Base-by-base conservation (phyloP, 2,329 filamentous ascomycete genomes). In the Talaromyces amestolkiae region DNA sequence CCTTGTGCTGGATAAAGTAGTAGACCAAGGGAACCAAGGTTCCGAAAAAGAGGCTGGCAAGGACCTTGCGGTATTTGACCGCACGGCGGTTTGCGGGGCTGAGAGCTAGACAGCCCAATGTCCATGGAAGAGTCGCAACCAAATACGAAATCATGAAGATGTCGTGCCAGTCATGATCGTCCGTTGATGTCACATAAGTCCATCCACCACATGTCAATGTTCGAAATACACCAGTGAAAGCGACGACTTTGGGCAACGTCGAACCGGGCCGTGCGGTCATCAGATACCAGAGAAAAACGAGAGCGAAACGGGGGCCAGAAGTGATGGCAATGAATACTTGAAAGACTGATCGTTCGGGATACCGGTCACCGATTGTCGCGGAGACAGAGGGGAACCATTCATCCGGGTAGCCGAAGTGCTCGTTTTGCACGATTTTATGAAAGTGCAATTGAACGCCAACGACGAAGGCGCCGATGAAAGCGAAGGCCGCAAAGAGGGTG, bases 71-170 rank as follows among this genome's bases (percentile, higher is more conserved):
- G 78, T 96, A 97, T 79, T 90, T 93, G 75, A 97, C 85, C 7
- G 95, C 92, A 68, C 82, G 86, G 13, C 89, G 85, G 76, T 97
- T 97, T 65, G 89, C 87, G 11, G 94, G 93, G 78, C 93, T 97
- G 61, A 98, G 81, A 5, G 90, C 88, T 68, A 98, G 86, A 77
- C 94, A 97, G 58, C 95, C 95, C 58, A 92, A 78, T 1, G 94
- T 99, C 95, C 95, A 99, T 1, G 95, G 95, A 63, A 99, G 83
- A 2, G 95, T 98, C 39, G 92, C 91, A 54, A 99, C 89, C 64
- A 99, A 84, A 78, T 99, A 99, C 15, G 93, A 96, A 71, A 99
- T 97, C 95, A 99, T 99, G 77, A 99, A 94, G 68, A 98, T 94
- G 75, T 99, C 95, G 77, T 99, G 95, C 93, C 93, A 98, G 79